Evolutionary conservation across 306 rosid genomes (phyloP).

Genomic region (Benincasa hispida): DNA sequence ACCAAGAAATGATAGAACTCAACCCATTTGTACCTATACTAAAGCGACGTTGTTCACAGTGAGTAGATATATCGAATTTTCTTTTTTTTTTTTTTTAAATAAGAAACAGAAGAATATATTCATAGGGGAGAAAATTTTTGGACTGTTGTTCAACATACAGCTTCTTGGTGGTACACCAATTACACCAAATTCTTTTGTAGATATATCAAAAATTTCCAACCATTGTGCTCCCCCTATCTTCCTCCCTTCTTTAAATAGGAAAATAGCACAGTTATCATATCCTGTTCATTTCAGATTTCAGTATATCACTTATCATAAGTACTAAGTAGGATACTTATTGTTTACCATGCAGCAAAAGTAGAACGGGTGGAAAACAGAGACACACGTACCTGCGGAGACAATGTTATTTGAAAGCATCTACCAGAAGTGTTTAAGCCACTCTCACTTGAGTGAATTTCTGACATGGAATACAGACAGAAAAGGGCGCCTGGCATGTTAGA

Average conservation of each 20-base stretch:
- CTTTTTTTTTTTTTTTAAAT: too few relatives aligned
- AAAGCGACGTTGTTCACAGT: background rate
- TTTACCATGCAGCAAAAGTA: background rate
- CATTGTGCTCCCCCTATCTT: background rate
- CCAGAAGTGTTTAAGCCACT: conserved; percentile 76
- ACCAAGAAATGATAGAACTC: background rate
- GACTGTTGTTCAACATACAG: too few relatives aligned
- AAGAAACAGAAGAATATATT: too few relatives aligned
- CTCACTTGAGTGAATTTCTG: conserved; percentile 93
- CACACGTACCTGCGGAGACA: conserved; percentile 54
- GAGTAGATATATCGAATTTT: too few relatives aligned
- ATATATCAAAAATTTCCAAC: background rate
- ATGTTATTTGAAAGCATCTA: conserved; percentile 59
- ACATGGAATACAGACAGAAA: conserved; percentile 15
- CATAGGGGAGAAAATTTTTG: too few relatives aligned
- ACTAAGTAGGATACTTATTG: background rate
- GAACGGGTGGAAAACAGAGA: background rate
- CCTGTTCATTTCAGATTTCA: background rate
- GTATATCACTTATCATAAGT: background rate
- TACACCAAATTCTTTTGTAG: too few relatives aligned
- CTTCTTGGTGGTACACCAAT: too few relatives aligned
- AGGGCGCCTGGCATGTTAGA: conserved; percentile 5
- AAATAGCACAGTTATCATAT: background rate
- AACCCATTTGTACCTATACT: background rate
- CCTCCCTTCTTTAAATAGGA: background rate